Base-by-base conservation (phyloP, 208 protist genomes). In the Trypanosoma avium region DNA sequence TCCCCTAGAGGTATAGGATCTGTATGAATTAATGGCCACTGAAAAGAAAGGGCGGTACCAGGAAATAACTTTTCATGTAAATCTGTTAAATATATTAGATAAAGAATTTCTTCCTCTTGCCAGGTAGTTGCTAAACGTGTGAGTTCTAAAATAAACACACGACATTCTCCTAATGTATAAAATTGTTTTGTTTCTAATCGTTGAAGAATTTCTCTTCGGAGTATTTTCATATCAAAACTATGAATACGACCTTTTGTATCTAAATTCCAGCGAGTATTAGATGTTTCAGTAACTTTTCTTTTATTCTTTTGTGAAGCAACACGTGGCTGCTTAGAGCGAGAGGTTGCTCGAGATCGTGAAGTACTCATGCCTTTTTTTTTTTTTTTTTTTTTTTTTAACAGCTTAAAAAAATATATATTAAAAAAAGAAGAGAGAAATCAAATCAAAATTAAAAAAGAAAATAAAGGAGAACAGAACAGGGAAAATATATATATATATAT, bases 91-190 rank as follows among this genome's bases (percentile, higher is more conserved):
- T 57, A 59, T 19, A 66, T 38, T 8, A 73, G 32, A 12, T 48
- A 32, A 17, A 38, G 49, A 27, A 73, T 24, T 33, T 73, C 67
- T 33, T 73, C 57, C 59, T 59, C 56, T 50, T 73, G 67, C 67
- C 67, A 73, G 26, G 56, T 38, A 3, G 57, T 26, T 5, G 67
- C 67, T 19, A 43, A n/a, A 19, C 47, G 45, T 2, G 46, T 45
- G 29, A 73, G 22, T 19, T 65, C 53, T n/a, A 61, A 24, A 29
- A 73, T 32, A 49, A 73, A 66, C 15, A 38, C 33, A 35, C 67
- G 67, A 48, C 67, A 73, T 21, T 73, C 67, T 48, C 67, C 33
- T 29, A 67, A 27, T 13, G 67, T 73, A 59, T 73, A 73, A 19
- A 73, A 59, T 15, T 9, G 46, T 8, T 29, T 32, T 3, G 17